Percentiles rank a stretch among this genome's conserved stretches.
phyloP scores from a whole-genome alignment of 192 early-diverging fungal genomes.

The Piromyces finnis region DNA sequence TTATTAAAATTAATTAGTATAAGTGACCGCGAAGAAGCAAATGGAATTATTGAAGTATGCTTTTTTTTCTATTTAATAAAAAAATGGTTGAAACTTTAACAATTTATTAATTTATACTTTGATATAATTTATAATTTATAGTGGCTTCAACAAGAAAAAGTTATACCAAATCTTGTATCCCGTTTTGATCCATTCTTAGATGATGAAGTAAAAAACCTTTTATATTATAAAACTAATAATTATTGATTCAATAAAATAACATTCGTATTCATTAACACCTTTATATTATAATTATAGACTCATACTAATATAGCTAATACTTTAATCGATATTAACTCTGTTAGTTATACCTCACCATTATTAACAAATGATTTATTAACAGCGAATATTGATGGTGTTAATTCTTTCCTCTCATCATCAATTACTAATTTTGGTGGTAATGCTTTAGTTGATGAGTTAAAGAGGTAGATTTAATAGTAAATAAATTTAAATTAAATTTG shows the following conservation, averaged over 20 bases:
- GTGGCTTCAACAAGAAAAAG: constrained; percentile 71
- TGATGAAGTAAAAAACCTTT: constrained; percentile 62
- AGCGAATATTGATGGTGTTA: background rate
- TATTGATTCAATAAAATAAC: too few relatives aligned
- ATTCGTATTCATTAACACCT: too few relatives aligned
- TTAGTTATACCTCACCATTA: constrained; percentile 3
- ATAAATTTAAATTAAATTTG: too few relatives aligned
- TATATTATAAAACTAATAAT: too few relatives aligned
- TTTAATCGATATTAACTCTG: background rate
- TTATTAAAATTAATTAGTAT: constrained; percentile 83
- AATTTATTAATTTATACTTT: background rate
- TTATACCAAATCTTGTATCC: constrained; percentile 60
- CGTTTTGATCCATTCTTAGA: constrained; percentile 63
- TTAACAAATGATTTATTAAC: background rate
- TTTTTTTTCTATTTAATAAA: too few relatives aligned
- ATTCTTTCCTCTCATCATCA: background rate
- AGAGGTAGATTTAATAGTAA: constrained; percentile 1
- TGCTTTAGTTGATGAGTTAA: constrained; percentile 24
- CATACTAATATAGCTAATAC: background rate
- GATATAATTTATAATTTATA: constrained; percentile 6
- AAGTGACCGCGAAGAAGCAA: constrained; percentile 72
- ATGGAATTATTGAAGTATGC: constrained; percentile 67
- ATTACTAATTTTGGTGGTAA: constrained; percentile 16
- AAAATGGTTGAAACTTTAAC: too few relatives aligned
- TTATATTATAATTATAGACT: background rate